Evolutionary conservation across 331 rosid genomes (phyloP), one percentile per base, ranked within the genome.

Genomic region (Pyracantha coccinea): DNA sequence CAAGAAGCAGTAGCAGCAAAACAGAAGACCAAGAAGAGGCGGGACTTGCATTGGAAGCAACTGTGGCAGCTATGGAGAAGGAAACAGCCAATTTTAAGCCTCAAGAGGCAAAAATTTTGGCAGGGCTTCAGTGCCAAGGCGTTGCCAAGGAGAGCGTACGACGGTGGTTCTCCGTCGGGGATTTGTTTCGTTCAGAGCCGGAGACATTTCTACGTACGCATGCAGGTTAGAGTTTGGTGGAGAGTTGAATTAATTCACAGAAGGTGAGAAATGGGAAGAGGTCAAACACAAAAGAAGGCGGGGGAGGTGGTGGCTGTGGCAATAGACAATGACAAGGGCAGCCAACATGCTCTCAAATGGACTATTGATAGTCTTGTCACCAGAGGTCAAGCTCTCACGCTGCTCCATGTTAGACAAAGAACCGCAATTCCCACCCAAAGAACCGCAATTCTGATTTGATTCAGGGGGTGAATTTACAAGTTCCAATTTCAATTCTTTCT

Each of bases 271-370:
- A 90, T 89, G 97, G 74, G 80, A 28, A 87, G 83, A 60, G 32
- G 70, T 8, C 20, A 59, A 16, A 31, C 61, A 57, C 89, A 84
- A 52, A 89, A 83, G 75, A 80, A 67, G 33, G 69, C 80, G 50
- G 50, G 16, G 0, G 94, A 85, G 14, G 70, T 68, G 13, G 92
- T 92, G 14, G 93, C 91, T 2, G 95, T 92, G 61, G 96, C 98
- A 6, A 81, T 92, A 23, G 90, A 92, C 47, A 87, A 81, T 31
- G 93, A 89, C 79, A 90, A 87, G 74, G 83, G 87, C 64, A 89
- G 95, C 76, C 95, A 89, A 70, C 80, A 73, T 27, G 98, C 98
- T 54, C 82, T 88, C 11, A 92, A 89, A 85, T 92, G 95, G 96
- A 82, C 96, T 0, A 82, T 90, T 14, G 96, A 92, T 16, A 85